Evolutionary conservation across 352 stramenopile genomes (phyloP), one percentile per base, ranked within the genome.

Genomic region (Phytophthora pseudosyringae): DNA sequence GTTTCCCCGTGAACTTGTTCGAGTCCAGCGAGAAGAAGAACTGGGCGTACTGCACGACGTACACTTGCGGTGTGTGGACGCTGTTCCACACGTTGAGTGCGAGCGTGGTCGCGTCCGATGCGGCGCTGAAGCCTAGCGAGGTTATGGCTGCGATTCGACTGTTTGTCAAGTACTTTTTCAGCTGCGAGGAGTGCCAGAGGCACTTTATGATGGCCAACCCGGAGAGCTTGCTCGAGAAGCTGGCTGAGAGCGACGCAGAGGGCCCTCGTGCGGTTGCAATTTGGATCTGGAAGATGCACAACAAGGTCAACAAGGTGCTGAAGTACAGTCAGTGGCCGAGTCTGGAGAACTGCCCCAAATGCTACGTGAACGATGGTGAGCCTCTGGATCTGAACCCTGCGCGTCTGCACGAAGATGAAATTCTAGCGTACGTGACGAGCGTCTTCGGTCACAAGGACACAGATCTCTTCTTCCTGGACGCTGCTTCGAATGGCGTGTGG

Each of bases 201-300:
- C 86, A 94, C 67, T 94, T 94, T 36, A 68, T 91, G 21, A 63
- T 73, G 35, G 83, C 82, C 29, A 93, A 94, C 57, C 82, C 84
- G 8, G 70, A 75, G 31, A 77, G 59, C 16, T 64, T 78, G n/a
- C 86, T 94, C 28, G 69, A 73, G 3, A 66, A 73, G 16, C 36
- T 90, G 12, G 73, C 73, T 0, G 50, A 75, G 9, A 69, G 63
- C 35, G 78, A 91, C 38, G 51, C 48, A 8, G 62, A 80, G 1
- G 79, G 77, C 1, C 71, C 78, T 40, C 51, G 70, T 3, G 75
- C 77, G 7, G 67, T 91, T 10, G 64, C 86, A 9, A 53, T 93
- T 39, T 94, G 86, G 86, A 76, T 94, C 63, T 93, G 85, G 80
- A 70, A 71, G 35, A 93, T 93, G 86, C 86, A 94, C 76, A 93